A percentile compares a stretch with the other conserved stretches of the same genome.
These are phyloP conservation scores for Aspergillus ostianus DNA, from an alignment of 495 filamentous ascomycete species.

Conservation along the genomic window DNA sequence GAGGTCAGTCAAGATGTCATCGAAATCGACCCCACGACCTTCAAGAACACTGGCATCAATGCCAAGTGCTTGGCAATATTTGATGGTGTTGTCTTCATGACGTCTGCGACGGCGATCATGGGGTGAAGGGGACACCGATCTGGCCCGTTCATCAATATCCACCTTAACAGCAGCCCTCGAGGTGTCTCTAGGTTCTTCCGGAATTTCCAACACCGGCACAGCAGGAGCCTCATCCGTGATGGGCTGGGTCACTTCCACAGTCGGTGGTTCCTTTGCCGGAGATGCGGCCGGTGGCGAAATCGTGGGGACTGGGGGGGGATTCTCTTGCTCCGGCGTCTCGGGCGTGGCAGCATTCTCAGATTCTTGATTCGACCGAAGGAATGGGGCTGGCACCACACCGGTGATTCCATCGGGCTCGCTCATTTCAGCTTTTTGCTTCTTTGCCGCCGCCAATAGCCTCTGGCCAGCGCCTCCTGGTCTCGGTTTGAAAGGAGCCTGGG, in stretches of 20 bases:
- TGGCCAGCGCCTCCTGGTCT: constrained; percentile 79
- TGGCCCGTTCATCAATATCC: constrained; percentile 25
- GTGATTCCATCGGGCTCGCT: constrained; percentile 84
- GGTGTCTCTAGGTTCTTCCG: constrained; percentile 37
- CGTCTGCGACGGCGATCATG: constrained; percentile 57
- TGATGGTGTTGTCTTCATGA: constrained; percentile 69
- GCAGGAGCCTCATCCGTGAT: constrained; percentile 22
- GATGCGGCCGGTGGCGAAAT: constrained; percentile 13
- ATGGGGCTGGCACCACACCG: constrained; percentile 78
- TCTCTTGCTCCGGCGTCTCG: constrained; percentile 17
- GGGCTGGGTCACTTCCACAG: constrained; percentile 40
- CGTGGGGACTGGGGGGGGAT: constrained; percentile 8
- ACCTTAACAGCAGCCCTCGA: constrained; percentile 22
- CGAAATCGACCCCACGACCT: constrained; percentile 68
- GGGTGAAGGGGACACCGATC: constrained; percentile 40
- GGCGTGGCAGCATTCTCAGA: constrained; percentile 18
- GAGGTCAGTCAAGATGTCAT: constrained; percentile 79
- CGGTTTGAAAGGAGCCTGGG: constrained; percentile 82
- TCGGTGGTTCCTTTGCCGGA: constrained; percentile 31
- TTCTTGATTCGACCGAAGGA: constrained; percentile 37
- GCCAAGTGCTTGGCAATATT: constrained; percentile 74
- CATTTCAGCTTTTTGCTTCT: constrained; percentile 50
- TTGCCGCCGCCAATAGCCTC: constrained; percentile 54
- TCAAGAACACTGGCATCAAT: constrained; percentile 69
- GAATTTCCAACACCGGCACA: constrained; percentile 30